phyloP scores from a whole-genome alignment of 441 rosid species.

The Syzygium syzygioides region DNA sequence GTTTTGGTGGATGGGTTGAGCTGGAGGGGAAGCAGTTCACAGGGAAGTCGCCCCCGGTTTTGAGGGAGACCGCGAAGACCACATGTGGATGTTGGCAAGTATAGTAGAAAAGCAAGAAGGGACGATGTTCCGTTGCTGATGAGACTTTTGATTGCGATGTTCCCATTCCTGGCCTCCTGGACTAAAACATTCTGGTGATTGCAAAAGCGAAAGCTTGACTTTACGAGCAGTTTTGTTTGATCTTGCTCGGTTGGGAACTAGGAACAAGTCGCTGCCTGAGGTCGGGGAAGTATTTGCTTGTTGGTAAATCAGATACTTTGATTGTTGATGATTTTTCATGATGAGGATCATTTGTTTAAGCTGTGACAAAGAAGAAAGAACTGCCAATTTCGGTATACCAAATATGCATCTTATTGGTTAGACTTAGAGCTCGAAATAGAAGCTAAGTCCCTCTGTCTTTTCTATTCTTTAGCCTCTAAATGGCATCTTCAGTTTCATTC shows the following conservation, averaged over 20 bases:
- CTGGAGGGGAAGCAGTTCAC: slow-evolving; percentile 23
- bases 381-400: neutral
- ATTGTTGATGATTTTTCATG: neutral
- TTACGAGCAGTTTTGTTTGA: neutral
- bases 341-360: neutral
- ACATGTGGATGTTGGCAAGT: slow-evolving; percentile 17
- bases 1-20: slow-evolving; percentile 82
- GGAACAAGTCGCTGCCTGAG: neutral
- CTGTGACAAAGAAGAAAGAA: neutral
- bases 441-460: neutral
- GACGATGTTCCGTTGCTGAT: slow-evolving; percentile 49
- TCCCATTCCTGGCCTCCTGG: slow-evolving; percentile 70
- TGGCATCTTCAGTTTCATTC: neutral
- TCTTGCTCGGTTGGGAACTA: neutral
- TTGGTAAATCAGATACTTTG: neutral
- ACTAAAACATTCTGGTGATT: slow-evolving; percentile 43
- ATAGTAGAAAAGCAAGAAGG: slow-evolving; percentile 26
- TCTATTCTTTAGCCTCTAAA: neutral
- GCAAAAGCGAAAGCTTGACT: neutral
- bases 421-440: neutral
- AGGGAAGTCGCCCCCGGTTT: slow-evolving; percentile 7
- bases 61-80: slow-evolving; percentile 11
- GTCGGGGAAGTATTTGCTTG: neutral
- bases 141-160: slow-evolving; percentile 65
- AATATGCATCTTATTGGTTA: neutral